These are phyloP conservation scores for Lachnellula subtilissima DNA, from an alignment of 2,329 filamentous ascomycete genomes.

Conservation along the genomic window DNA sequence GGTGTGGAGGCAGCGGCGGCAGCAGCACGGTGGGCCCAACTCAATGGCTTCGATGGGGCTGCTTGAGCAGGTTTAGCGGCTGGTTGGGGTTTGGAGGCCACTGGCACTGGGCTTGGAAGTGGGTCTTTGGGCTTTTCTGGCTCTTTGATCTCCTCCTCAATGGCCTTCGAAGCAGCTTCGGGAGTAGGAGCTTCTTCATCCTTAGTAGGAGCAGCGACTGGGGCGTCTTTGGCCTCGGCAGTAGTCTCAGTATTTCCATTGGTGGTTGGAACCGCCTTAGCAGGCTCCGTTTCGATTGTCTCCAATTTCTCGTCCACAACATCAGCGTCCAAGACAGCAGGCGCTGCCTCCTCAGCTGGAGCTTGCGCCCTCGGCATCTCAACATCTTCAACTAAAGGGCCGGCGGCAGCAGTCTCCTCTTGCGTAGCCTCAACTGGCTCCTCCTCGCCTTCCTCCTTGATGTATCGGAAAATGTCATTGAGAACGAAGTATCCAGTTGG, in stretches of 20 bases:
- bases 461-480: slow-evolving; percentile 95
- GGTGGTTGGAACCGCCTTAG: slow-evolving; percentile 37
- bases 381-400: slow-evolving; percentile 27
- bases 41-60: slow-evolving; percentile 57
- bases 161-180: slow-evolving; percentile 47
- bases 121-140: slow-evolving; percentile 64
- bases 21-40: slow-evolving; percentile 67
- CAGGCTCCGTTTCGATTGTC: slow-evolving; percentile 37
- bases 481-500: slow-evolving; percentile 96
- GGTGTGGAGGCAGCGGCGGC: slow-evolving; percentile 45
- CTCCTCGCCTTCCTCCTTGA: slow-evolving; percentile 78
- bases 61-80: slow-evolving; percentile 44
- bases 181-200: slow-evolving; percentile 36
- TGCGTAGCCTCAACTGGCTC: slow-evolving; percentile 47
- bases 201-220: slow-evolving; percentile 24
- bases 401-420: slow-evolving; percentile 24
- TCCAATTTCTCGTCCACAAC: slow-evolving; percentile 73
- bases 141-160: slow-evolving; percentile 52
- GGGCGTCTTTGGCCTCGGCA: slow-evolving; percentile 32
- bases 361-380: slow-evolving; percentile 31
- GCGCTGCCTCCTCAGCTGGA: slow-evolving; percentile 32
- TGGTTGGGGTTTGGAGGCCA: slow-evolving; percentile 36
- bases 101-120: slow-evolving; percentile 50
- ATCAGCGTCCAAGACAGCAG: slow-evolving; percentile 39
- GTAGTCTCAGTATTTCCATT: slow-evolving; percentile 38